Evolutionary conservation across 192 early-diverging fungal genomes (phyloP), one percentile per base, ranked within the genome.

Genomic region (Jimgerdemannia lactiflua): DNA sequence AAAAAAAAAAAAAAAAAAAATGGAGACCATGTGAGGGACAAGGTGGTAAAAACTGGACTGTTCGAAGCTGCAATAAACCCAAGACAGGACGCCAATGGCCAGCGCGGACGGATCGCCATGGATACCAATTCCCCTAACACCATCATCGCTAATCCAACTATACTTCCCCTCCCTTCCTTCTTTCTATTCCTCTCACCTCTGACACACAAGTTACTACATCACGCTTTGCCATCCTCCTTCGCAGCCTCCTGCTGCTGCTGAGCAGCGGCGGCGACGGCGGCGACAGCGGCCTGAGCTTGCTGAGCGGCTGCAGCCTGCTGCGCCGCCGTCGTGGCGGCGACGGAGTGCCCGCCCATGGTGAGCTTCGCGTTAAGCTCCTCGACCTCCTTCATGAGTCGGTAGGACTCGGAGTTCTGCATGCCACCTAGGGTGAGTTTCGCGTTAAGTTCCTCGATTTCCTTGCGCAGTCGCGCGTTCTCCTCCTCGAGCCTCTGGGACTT

Each of bases 281-380:
- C 29, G 29, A 29, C 29, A 29, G 29, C 29, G 29, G 29, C 29
- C 29, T 29, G 29, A 29, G 29, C 49, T 14, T 59, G 49, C 49
- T 59, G 49, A 59, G 49, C 49, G 49, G 49, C 49, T 6, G 49
- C 49, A 59, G 49, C 49, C 49, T 29, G 29, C 29, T 29, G 49
- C 49, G 14, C 14, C 14, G 49, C 8, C 49, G 49, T 29, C 29
- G 49, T 14, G 49, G 49, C 49, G 49, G 8, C 49, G 14, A 59
- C 14, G 8, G 6, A 14, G 49, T 59, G 49, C 0, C 8, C 6
- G 39, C 86, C 75, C 76, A 92, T 82, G 17, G 86, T 86, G 49
- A 93, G 79, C 72, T 91, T 93, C n/a, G 87, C 89, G 65, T 88
- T 88, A 67, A 91, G 76, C 70, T 92, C 91, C 75, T 91, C 89